Conservation (phyloP, 2,329 filamentous ascomycete genomes). For the Hymenoscyphus albidus region DNA sequence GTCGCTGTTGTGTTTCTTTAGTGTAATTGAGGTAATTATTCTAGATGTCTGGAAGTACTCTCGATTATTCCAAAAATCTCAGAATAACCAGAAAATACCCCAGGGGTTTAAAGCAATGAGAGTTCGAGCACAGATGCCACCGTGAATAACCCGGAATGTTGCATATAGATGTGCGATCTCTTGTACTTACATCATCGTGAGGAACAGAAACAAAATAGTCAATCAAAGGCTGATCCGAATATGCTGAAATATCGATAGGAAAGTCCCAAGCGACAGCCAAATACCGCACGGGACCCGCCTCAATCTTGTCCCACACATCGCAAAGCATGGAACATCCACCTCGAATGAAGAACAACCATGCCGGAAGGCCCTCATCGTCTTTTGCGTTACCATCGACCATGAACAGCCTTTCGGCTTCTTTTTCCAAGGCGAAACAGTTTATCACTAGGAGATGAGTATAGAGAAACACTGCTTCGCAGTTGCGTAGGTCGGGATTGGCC, state of each 20-base stretch:
- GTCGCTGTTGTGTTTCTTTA: not conserved
- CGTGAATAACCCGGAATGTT: not conserved
- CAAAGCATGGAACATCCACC: conserved; percentile 22
- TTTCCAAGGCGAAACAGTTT: conserved; percentile 21
- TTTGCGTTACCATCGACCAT: conserved; percentile 6
- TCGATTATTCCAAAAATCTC: not conserved
- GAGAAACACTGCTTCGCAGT: conserved; percentile 18
- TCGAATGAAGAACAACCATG: conserved; percentile 23
- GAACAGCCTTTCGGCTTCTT: conserved; percentile 20
- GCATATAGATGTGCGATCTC: not conserved
- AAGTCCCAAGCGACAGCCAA: conserved; percentile 17
- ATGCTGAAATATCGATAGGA: conserved; percentile 12
- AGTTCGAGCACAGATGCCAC: no score
- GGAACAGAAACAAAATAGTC: conserved; percentile 9
- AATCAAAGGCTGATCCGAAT: not conserved
- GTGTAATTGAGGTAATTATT: not conserved
- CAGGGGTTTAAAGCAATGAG: not conserved
- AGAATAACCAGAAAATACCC: not conserved
- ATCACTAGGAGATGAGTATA: conserved; percentile 22
- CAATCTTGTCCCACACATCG: conserved; percentile 17
- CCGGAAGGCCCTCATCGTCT: conserved; percentile 13
- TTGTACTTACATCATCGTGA: not conserved
- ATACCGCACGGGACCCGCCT: conserved; percentile 12
- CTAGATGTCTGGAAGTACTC: not conserved
- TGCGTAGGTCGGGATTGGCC: conserved; percentile 12